Percentiles rank a stretch among this genome's conserved stretches.
Evolutionary conservation across 2,329 filamentous ascomycete genomes (phyloP).

Genomic region (Penicillium psychrosexuale): DNA sequence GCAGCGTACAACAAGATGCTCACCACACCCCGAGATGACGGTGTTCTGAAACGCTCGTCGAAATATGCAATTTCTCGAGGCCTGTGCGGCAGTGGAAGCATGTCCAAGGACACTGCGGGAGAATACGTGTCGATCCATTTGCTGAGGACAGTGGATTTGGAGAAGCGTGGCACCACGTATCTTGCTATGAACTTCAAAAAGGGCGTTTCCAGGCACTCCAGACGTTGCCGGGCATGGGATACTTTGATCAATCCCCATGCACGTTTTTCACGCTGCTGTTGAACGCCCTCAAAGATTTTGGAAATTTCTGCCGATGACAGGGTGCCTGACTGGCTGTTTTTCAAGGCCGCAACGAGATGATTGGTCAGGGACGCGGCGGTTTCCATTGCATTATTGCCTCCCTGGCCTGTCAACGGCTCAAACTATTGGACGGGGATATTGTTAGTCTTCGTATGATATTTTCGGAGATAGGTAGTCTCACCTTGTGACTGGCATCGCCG

Average conservation of each 20-base stretch:
- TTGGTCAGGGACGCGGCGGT: conserved; percentile 19
- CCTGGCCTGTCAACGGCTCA: conserved; percentile 19
- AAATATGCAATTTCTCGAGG: conserved; percentile 6
- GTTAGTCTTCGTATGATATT: background rate
- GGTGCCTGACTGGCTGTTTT: background rate
- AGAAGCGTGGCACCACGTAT: conserved; percentile 6
- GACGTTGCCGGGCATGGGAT: conserved; percentile 13
- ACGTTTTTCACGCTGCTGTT: conserved; percentile 12
- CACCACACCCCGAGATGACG: conserved; percentile 1
- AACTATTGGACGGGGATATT: background rate
- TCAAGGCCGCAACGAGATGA: conserved; percentile 9
- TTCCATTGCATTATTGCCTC: conserved; percentile 21
- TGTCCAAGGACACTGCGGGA: conserved; percentile 10
- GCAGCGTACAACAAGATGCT: background rate
- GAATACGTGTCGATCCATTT: conserved; percentile 7
- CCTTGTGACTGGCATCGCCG: conserved; percentile 19
- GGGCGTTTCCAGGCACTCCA: conserved; percentile 18
- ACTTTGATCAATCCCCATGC: conserved; percentile 9
- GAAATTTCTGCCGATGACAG: conserved; percentile 5
- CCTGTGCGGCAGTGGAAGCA: conserved; percentile 8
- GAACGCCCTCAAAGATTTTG: conserved; percentile 8
- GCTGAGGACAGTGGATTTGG: background rate
- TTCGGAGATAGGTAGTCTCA: background rate
- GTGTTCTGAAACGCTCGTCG: conserved; percentile 8
- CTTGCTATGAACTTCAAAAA: conserved; percentile 11